Percentiles rank a stretch among this genome's conserved stretches.
Conservation (phyloP, 2,329 filamentous ascomycete species). For the Cryphonectria japonica region DNA sequence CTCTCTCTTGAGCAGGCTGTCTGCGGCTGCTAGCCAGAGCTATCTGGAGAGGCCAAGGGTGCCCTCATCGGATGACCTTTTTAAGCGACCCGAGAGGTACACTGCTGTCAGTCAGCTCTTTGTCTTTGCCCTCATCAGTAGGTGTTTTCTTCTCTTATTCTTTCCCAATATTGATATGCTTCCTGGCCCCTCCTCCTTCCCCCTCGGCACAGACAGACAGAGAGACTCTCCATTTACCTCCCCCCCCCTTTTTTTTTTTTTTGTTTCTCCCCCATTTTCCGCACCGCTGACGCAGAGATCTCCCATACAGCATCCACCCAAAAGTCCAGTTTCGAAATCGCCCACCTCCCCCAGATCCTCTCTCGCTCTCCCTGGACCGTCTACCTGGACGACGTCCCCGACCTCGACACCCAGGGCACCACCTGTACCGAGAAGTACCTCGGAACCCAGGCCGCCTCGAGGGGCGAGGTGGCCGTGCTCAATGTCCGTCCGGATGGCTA, state of each 20-base stretch:
- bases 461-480: conserved; percentile 63
- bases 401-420: conserved; percentile 55
- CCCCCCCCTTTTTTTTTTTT: conserved; percentile 20
- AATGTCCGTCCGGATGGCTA: conserved; percentile 77
- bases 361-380: conserved; percentile 72
- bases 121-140: conserved; percentile 71
- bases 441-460: conserved; percentile 48
- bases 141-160: conserved; percentile 35
- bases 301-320: conserved; percentile 55
- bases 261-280: no score
- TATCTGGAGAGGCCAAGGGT: conserved; percentile 63
- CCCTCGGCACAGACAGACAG: no score
- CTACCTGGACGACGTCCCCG: conserved; percentile 69
- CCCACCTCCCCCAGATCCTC: conserved; percentile 64
- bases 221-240: no score
- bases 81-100: conserved; percentile 69
- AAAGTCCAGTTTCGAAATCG: conserved; percentile 67
- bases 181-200: no score
- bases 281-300: not conserved
- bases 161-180: no score
- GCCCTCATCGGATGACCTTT: conserved; percentile 64
- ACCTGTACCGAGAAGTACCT: conserved; percentile 72
- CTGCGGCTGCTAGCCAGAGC: conserved; percentile 61
- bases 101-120: conserved; percentile 69
- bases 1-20: conserved; percentile 63